Evolutionary conservation across 2,329 filamentous ascomycete species (phyloP).

Genomic region (Fusarium virguliforme): DNA sequence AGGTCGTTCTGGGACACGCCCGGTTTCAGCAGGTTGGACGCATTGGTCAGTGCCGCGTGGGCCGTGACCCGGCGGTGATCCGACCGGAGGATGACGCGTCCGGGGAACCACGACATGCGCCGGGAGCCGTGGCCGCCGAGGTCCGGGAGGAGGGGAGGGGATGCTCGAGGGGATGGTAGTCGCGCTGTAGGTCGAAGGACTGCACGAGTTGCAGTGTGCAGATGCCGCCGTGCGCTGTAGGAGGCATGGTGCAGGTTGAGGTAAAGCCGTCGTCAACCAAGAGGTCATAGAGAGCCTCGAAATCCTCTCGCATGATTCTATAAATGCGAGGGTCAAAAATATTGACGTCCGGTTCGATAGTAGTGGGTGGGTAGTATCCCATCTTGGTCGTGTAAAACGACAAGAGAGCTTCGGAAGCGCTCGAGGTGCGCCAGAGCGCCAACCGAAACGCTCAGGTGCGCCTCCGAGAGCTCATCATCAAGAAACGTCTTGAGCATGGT

Average conservation of each 20-base stretch:
- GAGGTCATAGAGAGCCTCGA: constrained; percentile 79
- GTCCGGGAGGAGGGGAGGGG: constrained; percentile 77
- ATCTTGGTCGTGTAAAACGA: constrained; percentile 77
- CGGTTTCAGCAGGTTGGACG: constrained; percentile 63
- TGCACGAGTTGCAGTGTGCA: constrained; percentile 79
- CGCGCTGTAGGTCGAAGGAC: constrained; percentile 75
- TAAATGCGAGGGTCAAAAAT: constrained; percentile 73
- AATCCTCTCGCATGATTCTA: constrained; percentile 76
- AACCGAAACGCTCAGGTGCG: constrained; percentile 75
- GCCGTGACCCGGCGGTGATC: constrained; percentile 67
- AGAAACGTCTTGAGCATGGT: constrained; percentile 77
- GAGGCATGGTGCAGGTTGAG: constrained; percentile 65
- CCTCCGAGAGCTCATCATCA: constrained; percentile 78
- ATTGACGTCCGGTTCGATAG: constrained; percentile 54
- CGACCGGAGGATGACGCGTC: constrained; percentile 61
- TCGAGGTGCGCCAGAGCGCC: constrained; percentile 78
- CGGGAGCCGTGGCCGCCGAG: constrained; percentile 51
- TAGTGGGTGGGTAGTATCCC: constrained; percentile 79
- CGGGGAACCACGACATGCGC: constrained; percentile 61
- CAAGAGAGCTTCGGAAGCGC: constrained; percentile 76
- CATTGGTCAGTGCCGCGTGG: constrained; percentile 68
- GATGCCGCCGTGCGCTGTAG: constrained; percentile 75
- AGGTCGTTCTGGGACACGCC: constrained; percentile 67
- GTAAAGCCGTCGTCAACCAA: constrained; percentile 76
- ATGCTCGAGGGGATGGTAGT: constrained; percentile 73